Evolutionary conservation across 192 early-diverging fungal genomes (phyloP), one percentile per base, ranked within the genome.

Genomic region (Chytriomyces sp.): DNA sequence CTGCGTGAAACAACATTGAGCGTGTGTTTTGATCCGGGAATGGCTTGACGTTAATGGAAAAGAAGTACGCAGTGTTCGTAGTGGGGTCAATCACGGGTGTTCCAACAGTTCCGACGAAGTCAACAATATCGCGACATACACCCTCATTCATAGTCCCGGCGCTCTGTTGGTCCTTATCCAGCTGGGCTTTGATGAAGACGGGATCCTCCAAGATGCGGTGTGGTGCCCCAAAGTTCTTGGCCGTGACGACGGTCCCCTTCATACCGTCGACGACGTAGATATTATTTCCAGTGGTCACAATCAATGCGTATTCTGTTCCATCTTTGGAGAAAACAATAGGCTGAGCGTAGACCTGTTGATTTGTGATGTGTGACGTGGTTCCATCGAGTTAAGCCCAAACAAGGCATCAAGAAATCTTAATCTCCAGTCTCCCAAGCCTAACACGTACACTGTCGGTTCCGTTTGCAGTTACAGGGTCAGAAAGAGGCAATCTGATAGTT

Each of bases 51-150:
- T 33, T 22, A 22, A 64, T 73, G 8, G 72, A 64, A 49, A 64
- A 73, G 39, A 73, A 64, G 53, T 73, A 73, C 26, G 72, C 72
- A 5, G 61, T 64, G 38, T 44, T 40, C 17, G 72, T 54, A 7
- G 59, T 33, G 10, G 53, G 52, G 52, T 73, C 72, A 36, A 73
- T 55, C 10, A 56, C 72, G 1, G 72, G 61, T 2, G 72, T 73
- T 5, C 72, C 72, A 28, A 59, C 61, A 52, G 39, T 64, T 12
- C 72, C 72, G 26, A 73, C 61, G 32, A 37, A 64, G 22, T 63
- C 53, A 34, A 34, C 40, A 40, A 73, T 65, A 36, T 73, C 72
- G 8, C 49, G 22, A 52, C 72, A 73, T 2, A 65, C 63, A 25
- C 63, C 63, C 10, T 14, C 19, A 32, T 26, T 52, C 0, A 8